These are phyloP conservation scores for Peronospora farinosa DNA, from an alignment of 352 stramenopile genomes.

Conservation along the genomic window DNA sequence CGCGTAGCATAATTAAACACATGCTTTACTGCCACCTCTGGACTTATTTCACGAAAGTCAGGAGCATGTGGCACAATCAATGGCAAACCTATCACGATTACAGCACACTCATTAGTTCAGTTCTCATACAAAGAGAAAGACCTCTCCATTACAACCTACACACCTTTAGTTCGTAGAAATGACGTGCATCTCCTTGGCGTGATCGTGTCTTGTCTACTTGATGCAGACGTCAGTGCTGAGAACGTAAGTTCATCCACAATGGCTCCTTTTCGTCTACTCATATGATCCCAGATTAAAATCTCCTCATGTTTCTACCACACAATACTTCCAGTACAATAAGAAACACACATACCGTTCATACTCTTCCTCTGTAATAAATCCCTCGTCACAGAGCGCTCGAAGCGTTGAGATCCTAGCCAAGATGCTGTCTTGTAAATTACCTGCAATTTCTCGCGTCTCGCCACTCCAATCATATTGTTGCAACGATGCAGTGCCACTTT, in stretches of 20 bases:
- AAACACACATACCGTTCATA: constrained; percentile 47
- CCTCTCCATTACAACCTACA: background rate
- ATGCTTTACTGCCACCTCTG: constrained; percentile 66
- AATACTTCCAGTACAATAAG: background rate
- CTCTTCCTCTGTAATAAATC: constrained; percentile 72
- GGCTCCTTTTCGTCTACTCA: constrained; percentile 50
- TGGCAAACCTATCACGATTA: constrained; percentile 35
- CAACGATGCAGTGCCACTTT: constrained; percentile 6
- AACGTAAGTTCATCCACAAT: constrained; percentile 77
- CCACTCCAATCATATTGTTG: constrained; percentile 24
- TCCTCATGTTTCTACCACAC: background rate
- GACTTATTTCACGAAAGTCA: constrained; percentile 51
- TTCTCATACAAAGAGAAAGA: too few relatives aligned
- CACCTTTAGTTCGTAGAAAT: constrained; percentile 33
- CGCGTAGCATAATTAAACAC: constrained; percentile 74
- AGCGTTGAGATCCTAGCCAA: constrained; percentile 68
- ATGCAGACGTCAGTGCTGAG: constrained; percentile 22
- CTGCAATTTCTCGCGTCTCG: constrained; percentile 31
- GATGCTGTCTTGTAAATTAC: constrained; percentile 45
- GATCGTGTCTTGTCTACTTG: constrained; percentile 29
- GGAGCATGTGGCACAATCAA: constrained; percentile 71
- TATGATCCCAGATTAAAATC: too few relatives aligned
- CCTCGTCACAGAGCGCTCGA: constrained; percentile 65
- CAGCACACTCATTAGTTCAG: background rate
- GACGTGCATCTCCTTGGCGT: constrained; percentile 31